These are phyloP conservation scores for Dothistroma septosporum DNA, from an alignment of 2,329 filamentous ascomycete genomes.

Conservation along the genomic window DNA sequence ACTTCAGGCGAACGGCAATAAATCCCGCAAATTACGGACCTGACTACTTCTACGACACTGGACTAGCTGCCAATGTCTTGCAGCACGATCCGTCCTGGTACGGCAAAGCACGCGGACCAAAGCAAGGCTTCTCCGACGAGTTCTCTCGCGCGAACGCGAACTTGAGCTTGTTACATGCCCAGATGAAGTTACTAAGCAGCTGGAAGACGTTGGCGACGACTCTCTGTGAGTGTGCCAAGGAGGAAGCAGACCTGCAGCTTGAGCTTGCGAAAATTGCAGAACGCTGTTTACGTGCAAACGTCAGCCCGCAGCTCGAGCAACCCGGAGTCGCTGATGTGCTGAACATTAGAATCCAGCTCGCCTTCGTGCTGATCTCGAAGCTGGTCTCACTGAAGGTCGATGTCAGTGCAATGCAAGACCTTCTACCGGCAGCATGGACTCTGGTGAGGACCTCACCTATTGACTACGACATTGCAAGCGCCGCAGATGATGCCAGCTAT, in stretches of 20 bases:
- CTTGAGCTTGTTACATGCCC: conserved; percentile 84
- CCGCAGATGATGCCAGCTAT: conserved; percentile 59
- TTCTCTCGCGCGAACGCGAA: conserved; percentile 86
- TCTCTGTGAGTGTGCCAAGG: conserved; percentile 61
- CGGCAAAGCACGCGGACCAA: conserved; percentile 48
- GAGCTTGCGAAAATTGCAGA: conserved; percentile 70
- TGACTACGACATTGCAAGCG: conserved; percentile 58
- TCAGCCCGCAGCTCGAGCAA: conserved; percentile 66
- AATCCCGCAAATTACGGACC: conserved; percentile 54
- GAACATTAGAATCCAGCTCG: conserved; percentile 71
- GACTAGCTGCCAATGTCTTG: conserved; percentile 71
- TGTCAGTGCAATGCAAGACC: conserved; percentile 48
- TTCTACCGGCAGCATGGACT: conserved; percentile 59
- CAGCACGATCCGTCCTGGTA: conserved; percentile 74
- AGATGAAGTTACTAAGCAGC: conserved; percentile 78
- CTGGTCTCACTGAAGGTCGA: conserved; percentile 57
- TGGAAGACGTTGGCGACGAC: conserved; percentile 88
- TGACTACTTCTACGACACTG: conserved; percentile 80
- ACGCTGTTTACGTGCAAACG: conserved; percentile 75
- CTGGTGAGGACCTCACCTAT: conserved; percentile 52
- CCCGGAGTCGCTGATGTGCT: conserved; percentile 77
- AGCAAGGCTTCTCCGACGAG: conserved; percentile 72
- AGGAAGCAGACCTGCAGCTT: conserved; percentile 56
- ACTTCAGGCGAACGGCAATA: conserved; percentile 72
- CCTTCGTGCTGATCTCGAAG: conserved; percentile 75